phyloP scores from a whole-genome alignment of 768 basidiomycete genomes.

The Asterophora parasitica region DNA sequence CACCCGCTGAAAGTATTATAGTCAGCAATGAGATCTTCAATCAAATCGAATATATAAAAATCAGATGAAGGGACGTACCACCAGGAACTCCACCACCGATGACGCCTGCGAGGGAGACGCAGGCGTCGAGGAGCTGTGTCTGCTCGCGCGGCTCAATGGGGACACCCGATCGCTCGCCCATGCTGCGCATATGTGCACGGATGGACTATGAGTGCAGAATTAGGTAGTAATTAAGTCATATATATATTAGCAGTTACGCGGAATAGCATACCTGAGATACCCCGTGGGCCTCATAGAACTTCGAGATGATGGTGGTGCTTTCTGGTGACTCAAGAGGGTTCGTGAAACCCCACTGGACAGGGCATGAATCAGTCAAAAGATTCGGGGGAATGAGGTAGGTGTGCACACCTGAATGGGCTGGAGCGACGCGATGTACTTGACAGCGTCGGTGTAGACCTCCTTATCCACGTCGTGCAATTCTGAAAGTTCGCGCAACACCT shows the following conservation, averaged over 20 bases:
- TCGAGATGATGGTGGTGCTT: constrained; percentile 42
- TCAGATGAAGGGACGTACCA: constrained; percentile 46
- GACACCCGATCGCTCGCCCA: constrained; percentile 74
- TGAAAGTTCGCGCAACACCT: constrained; percentile 47
- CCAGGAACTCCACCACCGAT: constrained; percentile 96
- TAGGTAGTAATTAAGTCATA: no score
- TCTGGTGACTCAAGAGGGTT: constrained; percentile 46
- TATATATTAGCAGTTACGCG: no score
- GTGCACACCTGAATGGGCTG: constrained; percentile 50
- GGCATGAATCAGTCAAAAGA: neutral
- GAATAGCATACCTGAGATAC: constrained; percentile 47
- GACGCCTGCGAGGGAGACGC: constrained; percentile 74
- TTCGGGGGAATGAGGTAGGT: neutral
- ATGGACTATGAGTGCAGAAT: constrained; percentile 46
- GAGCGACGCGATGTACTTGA: constrained; percentile 59
- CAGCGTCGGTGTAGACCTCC: constrained; percentile 45
- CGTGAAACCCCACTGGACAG: constrained; percentile 47
- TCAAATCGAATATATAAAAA: neutral
- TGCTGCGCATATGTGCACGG: constrained; percentile 73
- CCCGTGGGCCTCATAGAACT: constrained; percentile 53
- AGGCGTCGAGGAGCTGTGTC: constrained; percentile 75
- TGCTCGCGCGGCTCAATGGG: constrained; percentile 91
- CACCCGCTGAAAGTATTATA: constrained; percentile 82
- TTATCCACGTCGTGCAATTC: constrained; percentile 44
- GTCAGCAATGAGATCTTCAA: neutral